phyloP scores from a whole-genome alignment of 2,329 filamentous ascomycete species.

The Colletotrichum scovillei region DNA sequence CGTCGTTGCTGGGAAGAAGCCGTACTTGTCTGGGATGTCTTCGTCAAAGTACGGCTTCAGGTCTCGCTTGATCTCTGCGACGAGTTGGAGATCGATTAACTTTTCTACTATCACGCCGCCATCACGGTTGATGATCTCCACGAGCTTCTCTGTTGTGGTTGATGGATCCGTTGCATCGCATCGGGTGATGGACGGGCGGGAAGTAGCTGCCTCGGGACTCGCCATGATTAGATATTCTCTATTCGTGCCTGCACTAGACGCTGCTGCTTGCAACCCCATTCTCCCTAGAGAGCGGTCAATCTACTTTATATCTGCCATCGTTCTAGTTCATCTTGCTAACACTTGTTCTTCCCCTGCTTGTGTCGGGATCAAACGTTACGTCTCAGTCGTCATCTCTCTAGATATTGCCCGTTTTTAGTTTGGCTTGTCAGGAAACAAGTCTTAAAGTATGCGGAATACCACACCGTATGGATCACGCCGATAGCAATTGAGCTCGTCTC shows the following conservation, averaged over 20 bases:
- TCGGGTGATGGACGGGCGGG: not conserved
- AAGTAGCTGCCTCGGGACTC: not conserved
- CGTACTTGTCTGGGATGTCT: slow-evolving; percentile 48
- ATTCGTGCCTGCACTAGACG: not conserved
- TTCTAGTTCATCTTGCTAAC: not conserved
- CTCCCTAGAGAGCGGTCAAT: no score
- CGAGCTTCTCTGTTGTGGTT: slow-evolving; percentile 37
- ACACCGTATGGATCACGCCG: not conserved
- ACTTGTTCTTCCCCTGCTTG: not conserved
- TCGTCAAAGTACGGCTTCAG: slow-evolving; percentile 50
- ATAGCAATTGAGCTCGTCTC: not conserved
- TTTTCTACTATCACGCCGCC: slow-evolving; percentile 51
- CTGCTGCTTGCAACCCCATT: no score
- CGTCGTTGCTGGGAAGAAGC: slow-evolving; percentile 53
- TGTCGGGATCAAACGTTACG: not conserved
- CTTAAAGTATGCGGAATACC: not conserved
- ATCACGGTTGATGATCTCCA: slow-evolving; percentile 43
- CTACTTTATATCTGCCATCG: not conserved
- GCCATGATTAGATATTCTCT: not conserved
- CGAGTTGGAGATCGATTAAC: slow-evolving; percentile 45
- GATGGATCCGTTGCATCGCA: slow-evolving; percentile 38
- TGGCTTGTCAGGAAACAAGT: not conserved
- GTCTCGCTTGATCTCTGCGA: slow-evolving; percentile 48
- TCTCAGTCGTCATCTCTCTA: not conserved
- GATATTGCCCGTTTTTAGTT: not conserved